Evolutionary conservation across 1,139 yeast species (phyloP), one percentile per base, ranked within the genome.

Genomic region (Suhomyces yuchorum): DNA sequence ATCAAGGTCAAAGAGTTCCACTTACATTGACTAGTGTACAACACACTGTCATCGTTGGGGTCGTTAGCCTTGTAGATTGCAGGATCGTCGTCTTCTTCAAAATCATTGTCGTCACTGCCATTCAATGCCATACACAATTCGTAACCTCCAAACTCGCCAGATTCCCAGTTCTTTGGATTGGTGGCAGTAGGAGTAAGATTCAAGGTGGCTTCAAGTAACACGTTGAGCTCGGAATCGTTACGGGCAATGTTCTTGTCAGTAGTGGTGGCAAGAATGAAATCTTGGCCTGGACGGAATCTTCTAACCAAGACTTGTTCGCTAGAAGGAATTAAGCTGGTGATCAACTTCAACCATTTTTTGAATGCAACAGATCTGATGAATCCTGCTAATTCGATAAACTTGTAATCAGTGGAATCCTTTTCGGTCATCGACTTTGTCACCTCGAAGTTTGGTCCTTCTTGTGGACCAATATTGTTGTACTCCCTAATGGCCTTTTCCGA

Each of bases 231-330:
- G 2, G 56, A 46, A 26, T 67, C 65, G 9, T 66, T 71, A 8
- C 77, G 56, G 2, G 77, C 77, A 32, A 73, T 51, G 18, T 75
- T 68, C 39, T 75, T 71, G 39, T 81, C 85, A 4, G 85, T 74
- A 9, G 88, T 80, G 0, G 98, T 89, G 1, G 99, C 99, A 43
- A 95, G 73, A 3, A 93, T 92, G 65, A 89, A 95, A 66, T 95
- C 99, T 35, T 82, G 84, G 1, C 98, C 99, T 0, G 97, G 99
- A 57, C 99, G 80, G 70, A 95, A 95, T 54, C 98, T 75, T 61
- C 99, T 80, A 2, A 87, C 78, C 36, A 91, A 62, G 1, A 87
- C 70, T 56, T 87, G 88, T 51, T 87, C 89, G 37, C 85, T 78
- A 8, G 82, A 71, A 8, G 87, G 82, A 2, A 77, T 70, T 48